Percentiles rank a stretch among this genome's conserved stretches.
Conservation (phyloP, 352 stramenopile species). For the Elongisporangium anandrum region DNA sequence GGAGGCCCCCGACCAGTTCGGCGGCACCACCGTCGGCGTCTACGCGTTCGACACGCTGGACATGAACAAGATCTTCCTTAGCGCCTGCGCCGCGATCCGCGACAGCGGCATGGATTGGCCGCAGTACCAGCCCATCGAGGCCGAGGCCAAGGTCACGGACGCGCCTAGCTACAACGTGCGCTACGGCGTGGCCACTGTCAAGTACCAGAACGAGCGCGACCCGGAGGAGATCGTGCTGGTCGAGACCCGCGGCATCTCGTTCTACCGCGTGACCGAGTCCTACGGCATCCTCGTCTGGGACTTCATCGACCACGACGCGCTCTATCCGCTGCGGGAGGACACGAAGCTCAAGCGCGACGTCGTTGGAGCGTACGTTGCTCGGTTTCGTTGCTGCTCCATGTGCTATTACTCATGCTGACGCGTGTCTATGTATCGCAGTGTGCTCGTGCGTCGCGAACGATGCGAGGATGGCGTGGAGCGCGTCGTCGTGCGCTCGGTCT, state of each 20-base stretch:
- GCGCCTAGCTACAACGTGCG: conserved; percentile 20
- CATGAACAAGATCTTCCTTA: conserved; percentile 31
- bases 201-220: conserved; percentile 17
- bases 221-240: conserved; percentile 7
- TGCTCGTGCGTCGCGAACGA: conserved; percentile 24
- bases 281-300: conserved; percentile 26
- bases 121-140: conserved; percentile 22
- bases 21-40: conserved; percentile 19
- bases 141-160: conserved; percentile 22
- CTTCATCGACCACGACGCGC: conserved; percentile 27
- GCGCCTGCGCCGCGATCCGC: conserved; percentile 20
- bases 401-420: background rate
- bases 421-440: conserved; percentile 8
- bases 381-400: background rate
- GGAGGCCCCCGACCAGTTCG: conserved; percentile 20
- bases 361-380: conserved; percentile 22
- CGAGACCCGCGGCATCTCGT: conserved; percentile 19
- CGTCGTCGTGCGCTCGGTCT: conserved; percentile 23
- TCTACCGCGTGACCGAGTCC: conserved; percentile 18
- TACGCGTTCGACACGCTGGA: conserved; percentile 35
- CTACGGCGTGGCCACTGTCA: conserved; percentile 22
- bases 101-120: conserved; percentile 19
- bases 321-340: conserved; percentile 17
- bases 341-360: conserved; percentile 26
- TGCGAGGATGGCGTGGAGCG: conserved; percentile 28